Conservation (phyloP, 768 basidiomycete genomes). For the Grammothele lineata region DNA sequence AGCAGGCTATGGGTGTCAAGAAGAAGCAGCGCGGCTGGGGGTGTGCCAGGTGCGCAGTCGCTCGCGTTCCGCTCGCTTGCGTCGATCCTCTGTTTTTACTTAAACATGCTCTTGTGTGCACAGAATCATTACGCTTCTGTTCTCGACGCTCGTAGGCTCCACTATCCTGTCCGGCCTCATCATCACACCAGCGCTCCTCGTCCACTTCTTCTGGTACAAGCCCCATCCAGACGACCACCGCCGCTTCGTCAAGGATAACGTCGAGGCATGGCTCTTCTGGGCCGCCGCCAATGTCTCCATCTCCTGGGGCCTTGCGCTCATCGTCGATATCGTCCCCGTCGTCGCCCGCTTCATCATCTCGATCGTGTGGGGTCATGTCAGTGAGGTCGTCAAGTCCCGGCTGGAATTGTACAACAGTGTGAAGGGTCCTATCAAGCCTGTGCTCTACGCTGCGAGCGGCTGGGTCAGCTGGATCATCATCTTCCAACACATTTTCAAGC, state of each 20-base stretch:
- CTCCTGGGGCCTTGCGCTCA: conserved; percentile 75
- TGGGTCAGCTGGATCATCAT: conserved; percentile 78
- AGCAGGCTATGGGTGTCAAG: conserved; percentile 51
- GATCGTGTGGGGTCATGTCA: conserved; percentile 70
- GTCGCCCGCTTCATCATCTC: conserved; percentile 49
- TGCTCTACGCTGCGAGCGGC: conserved; percentile 64
- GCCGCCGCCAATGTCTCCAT: conserved; percentile 71
- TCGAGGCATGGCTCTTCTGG: conserved; percentile 81
- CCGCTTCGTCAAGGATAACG: conserved; percentile 57
- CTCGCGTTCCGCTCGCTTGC: not conserved
- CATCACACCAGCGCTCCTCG: conserved; percentile 54
- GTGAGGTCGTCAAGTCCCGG: conserved; percentile 59
- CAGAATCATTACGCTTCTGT: conserved; percentile 58
- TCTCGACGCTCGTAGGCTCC: conserved; percentile 73
- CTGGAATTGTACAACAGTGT: conserved; percentile 68
- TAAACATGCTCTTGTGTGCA: not conserved
- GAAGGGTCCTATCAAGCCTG: conserved; percentile 66
- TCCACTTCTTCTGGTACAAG: conserved; percentile 71
- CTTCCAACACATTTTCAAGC: conserved; percentile 58
- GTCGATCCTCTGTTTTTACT: conserved; percentile 1
- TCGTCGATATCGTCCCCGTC: conserved; percentile 64
- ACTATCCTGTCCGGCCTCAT: conserved; percentile 59
- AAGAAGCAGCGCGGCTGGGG: conserved; percentile 43
- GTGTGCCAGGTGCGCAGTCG: conserved; percentile 43
- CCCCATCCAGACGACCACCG: conserved; percentile 52